Evolutionary conservation across 305 asterid genomes (phyloP).

Genomic region (Solanum hybrid): DNA sequence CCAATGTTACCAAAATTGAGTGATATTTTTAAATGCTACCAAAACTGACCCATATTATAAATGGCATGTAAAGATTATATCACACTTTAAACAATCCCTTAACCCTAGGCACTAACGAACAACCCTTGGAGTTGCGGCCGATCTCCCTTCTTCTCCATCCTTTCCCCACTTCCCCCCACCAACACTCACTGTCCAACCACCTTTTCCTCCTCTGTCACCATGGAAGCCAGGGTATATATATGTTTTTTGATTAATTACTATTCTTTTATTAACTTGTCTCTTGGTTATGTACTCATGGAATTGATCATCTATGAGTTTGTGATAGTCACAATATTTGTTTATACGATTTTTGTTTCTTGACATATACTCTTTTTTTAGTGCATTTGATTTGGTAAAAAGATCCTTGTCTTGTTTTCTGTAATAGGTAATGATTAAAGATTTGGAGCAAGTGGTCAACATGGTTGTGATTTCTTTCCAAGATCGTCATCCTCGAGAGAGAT

Average conservation of each 20-base stretch:
- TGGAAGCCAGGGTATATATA: not conserved
- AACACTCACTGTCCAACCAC: not conserved
- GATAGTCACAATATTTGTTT: not conserved
- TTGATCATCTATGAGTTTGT: not conserved
- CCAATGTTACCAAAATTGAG: not conserved
- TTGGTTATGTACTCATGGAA: not conserved
- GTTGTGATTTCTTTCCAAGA: constrained; percentile 72
- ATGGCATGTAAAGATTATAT: not conserved
- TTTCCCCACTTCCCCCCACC: not conserved
- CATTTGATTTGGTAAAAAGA: not conserved
- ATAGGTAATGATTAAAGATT: constrained; percentile 69
- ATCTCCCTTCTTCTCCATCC: not conserved
- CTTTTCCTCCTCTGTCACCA: not conserved
- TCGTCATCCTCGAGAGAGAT: constrained; percentile 81
- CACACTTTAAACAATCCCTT: not conserved
- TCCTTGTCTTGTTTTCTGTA: not conserved
- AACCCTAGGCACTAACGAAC: not conserved
- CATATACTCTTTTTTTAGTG: not conserved
- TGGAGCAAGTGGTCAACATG: constrained; percentile 78
- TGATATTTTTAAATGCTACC: not conserved
- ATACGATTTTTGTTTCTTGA: not conserved
- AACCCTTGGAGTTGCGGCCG: not conserved
- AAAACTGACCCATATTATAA: not conserved
- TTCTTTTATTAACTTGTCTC: not conserved
- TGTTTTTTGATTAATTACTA: not conserved